Evolutionary conservation across 306 rosid genomes (phyloP).

Genomic region (Nissolia schottii): DNA sequence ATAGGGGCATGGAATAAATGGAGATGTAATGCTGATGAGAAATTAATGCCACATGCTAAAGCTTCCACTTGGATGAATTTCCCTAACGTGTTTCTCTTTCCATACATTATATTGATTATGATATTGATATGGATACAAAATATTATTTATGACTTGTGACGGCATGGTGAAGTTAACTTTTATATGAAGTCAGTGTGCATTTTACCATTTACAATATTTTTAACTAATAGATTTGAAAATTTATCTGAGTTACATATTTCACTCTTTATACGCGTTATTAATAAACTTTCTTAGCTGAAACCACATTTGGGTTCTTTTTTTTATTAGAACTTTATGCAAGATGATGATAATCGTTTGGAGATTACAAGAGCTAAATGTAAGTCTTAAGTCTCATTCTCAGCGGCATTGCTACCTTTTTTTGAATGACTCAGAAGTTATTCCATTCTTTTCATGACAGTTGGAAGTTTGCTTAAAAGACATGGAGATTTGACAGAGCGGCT

Average conservation of each 20-base stretch:
- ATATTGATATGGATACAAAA: background rate
- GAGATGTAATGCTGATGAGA: background rate
- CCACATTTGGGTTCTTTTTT: constrained; percentile 8
- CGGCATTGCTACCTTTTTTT: background rate
- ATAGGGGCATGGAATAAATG: background rate
- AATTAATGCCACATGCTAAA: background rate
- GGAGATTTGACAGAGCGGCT: constrained; percentile 77
- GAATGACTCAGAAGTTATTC: constrained; percentile 14
- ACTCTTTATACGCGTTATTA: background rate
- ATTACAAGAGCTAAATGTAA: constrained; percentile 78
- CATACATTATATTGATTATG: no score
- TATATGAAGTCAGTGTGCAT: background rate
- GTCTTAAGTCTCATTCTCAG: constrained; percentile 10
- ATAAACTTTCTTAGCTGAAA: background rate
- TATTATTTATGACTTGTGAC: background rate
- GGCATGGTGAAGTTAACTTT: background rate
- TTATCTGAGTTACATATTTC: background rate
- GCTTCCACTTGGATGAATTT: background rate
- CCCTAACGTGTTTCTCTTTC: background rate
- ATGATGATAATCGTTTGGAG: constrained; percentile 75
- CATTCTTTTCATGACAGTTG: constrained; percentile 50
- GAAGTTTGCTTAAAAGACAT: constrained; percentile 74
- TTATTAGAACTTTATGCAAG: constrained; percentile 61
- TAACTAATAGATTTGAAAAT: background rate
- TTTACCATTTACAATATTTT: background rate